Evolutionary conservation across 192 early-diverging fungal species (phyloP).

Genomic region (Rhizoclosmatium sp.): DNA sequence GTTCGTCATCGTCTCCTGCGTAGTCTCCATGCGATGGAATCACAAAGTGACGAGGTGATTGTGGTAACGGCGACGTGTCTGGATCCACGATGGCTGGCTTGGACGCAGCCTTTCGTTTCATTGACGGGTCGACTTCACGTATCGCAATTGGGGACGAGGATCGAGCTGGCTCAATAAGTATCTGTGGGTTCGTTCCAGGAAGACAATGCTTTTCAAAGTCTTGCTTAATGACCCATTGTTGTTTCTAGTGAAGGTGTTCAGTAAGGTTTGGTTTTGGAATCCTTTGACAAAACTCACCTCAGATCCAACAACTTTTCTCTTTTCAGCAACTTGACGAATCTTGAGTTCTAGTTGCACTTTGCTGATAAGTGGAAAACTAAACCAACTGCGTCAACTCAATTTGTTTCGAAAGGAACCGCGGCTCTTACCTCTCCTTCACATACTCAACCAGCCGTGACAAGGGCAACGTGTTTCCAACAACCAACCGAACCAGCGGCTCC

Average conservation of each 20-base stretch:
- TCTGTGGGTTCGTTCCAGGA: neutral
- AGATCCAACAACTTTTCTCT: conserved; percentile 11
- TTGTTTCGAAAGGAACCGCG: neutral
- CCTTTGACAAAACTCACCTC: too few relatives aligned
- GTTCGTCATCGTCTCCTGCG: neutral
- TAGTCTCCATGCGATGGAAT: neutral
- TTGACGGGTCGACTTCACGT: neutral
- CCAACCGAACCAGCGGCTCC: conserved; percentile 5
- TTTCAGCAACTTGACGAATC: conserved; percentile 27
- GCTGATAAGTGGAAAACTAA: neutral
- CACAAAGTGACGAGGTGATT: conserved; percentile 6
- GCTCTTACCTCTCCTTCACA: conserved; percentile 3
- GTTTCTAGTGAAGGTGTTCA: neutral
- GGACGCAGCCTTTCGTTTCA: conserved; percentile 13
- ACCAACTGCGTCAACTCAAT: too few relatives aligned
- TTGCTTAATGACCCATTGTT: conserved; percentile 1
- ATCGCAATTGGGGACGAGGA: neutral
- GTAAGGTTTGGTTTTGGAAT: too few relatives aligned
- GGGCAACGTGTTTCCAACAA: neutral
- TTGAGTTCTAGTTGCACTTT: conserved; percentile 33
- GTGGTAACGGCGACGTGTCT: conserved; percentile 2
- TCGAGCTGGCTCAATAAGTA: neutral
- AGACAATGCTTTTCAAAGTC: neutral
- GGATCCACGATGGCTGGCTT: conserved; percentile 17
- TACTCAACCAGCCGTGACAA: conserved; percentile 4